These are phyloP conservation scores for Penicillium subrubescens DNA, from an alignment of 495 filamentous ascomycete species.

Conservation along the genomic window DNA sequence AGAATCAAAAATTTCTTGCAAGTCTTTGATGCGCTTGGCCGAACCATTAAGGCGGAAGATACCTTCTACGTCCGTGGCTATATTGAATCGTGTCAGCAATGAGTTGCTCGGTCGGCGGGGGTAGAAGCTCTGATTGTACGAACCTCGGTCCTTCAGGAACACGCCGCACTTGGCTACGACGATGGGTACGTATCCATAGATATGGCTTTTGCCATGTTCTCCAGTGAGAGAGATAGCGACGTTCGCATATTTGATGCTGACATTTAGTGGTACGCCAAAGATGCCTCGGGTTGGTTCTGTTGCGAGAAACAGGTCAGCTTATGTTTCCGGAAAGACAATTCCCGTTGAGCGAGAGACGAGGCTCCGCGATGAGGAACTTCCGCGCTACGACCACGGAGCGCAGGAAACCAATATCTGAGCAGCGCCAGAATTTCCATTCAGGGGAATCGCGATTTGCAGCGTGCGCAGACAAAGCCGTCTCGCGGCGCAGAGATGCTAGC, in stretches of 20 bases:
- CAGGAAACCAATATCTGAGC: neutral
- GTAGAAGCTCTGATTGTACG: conserved; percentile 16
- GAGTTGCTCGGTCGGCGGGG: conserved; percentile 1
- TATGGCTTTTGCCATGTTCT: conserved; percentile 87
- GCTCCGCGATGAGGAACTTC: neutral
- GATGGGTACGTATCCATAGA: conserved; percentile 98
- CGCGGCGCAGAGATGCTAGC: neutral
- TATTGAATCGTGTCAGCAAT: conserved; percentile 12
- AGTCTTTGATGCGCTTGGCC: conserved; percentile 97
- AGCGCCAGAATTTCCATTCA: neutral
- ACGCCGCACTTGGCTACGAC: conserved; percentile 99
- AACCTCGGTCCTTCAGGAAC: conserved; percentile 97
- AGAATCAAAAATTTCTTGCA: conserved; percentile 88
- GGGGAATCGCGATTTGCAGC: neutral
- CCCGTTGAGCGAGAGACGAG: neutral
- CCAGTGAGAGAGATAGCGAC: conserved; percentile 96
- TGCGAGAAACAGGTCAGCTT: conserved; percentile 5
- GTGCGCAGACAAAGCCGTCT: neutral
- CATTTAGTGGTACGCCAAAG: conserved; percentile 91
- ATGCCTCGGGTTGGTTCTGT: conserved; percentile 60
- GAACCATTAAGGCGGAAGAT: conserved; percentile 97
- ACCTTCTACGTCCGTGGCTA: conserved; percentile 94
- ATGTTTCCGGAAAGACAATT: neutral
- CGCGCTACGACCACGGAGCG: neutral
- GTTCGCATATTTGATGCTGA: conserved; percentile 97